Percentiles rank a stretch among this genome's conserved stretches.
Conservation (phyloP, 129 eudicot species). For the Chrysanthemum lavandulifolium region DNA sequence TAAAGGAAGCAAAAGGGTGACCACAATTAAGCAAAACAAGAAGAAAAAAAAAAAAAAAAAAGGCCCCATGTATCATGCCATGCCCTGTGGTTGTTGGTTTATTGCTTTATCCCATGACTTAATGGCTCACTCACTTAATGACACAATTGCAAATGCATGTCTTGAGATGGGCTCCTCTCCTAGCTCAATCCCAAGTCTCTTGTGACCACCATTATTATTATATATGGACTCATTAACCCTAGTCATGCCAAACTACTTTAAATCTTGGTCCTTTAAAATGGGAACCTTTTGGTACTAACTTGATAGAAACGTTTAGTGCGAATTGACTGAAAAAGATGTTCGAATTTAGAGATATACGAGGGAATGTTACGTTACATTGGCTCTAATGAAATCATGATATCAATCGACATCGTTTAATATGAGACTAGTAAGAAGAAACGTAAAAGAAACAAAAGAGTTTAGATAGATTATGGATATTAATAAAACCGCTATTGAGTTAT, state of each 20-base stretch:
- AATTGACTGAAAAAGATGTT: not conserved
- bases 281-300: slow-evolving; percentile 15
- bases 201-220: slow-evolving; percentile 38
- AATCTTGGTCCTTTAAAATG: slow-evolving; percentile 27
- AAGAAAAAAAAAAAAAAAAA: no score
- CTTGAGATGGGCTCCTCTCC: slow-evolving; percentile 30
- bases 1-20: not conserved
- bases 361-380: not conserved
- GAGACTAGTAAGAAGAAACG: not conserved
- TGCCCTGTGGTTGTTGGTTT: slow-evolving; percentile 8
- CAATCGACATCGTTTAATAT: not conserved
- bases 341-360: not conserved
- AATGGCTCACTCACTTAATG: slow-evolving; percentile 34
- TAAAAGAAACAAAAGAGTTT: no score
- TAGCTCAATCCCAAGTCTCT: slow-evolving; percentile 28
- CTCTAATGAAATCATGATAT: not conserved
- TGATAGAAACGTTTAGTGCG: not conserved
- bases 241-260: slow-evolving; percentile 22
- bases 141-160: slow-evolving; percentile 15
- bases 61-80: slow-evolving; percentile 25
- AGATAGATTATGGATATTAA: no score
- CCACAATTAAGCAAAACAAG: slow-evolving; percentile 23
- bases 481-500: no score
- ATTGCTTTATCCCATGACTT: slow-evolving; percentile 33
- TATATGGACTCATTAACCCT: slow-evolving; percentile 13